A percentile compares a stretch with the other conserved stretches of the same genome.
These are phyloP conservation scores for Aspergillus aculeatus DNA, from an alignment of 2,329 filamentous ascomycete species.

Conservation along the genomic window DNA sequence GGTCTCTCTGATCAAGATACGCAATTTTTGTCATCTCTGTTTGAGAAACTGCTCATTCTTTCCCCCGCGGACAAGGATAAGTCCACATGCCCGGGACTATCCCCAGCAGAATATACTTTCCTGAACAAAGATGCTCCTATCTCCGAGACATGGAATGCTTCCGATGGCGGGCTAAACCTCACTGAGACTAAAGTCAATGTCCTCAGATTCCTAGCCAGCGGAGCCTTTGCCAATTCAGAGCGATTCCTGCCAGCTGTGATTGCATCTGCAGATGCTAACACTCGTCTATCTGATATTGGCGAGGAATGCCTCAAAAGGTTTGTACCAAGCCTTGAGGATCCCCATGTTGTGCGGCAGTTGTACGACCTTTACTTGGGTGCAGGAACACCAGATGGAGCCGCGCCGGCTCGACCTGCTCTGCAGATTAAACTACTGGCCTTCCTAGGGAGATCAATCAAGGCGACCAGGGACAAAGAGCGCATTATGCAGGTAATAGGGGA, in stretches of 20 bases:
- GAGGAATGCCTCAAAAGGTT: conserved; percentile 86
- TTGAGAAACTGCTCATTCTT: conserved; percentile 75
- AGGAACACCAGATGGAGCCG: conserved; percentile 40
- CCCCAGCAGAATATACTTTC: conserved; percentile 66
- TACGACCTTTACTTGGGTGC: conserved; percentile 73
- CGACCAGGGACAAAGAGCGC: conserved; percentile 66
- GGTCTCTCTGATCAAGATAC: conserved; percentile 71
- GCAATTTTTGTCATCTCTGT: conserved; percentile 68
- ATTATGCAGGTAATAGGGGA: conserved; percentile 69
- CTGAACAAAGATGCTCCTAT: conserved; percentile 57
- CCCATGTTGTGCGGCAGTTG: conserved; percentile 61
- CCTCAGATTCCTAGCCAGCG: conserved; percentile 73
- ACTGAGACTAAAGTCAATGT: conserved; percentile 68
- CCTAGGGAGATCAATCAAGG: conserved; percentile 71
- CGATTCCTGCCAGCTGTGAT: conserved; percentile 81
- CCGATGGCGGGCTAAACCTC: conserved; percentile 63
- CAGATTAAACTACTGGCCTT: conserved; percentile 74
- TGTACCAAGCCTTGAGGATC: conserved; percentile 66
- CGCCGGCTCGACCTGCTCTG: conserved; percentile 63
- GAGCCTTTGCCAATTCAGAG: conserved; percentile 79
- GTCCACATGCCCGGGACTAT: conserved; percentile 60
- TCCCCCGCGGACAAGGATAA: conserved; percentile 48
- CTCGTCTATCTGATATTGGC: conserved; percentile 75
- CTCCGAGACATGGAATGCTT: conserved; percentile 60
- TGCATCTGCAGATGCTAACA: conserved; percentile 79